Evolutionary conservation across 768 basidiomycete genomes (phyloP), one percentile per base, ranked within the genome.

Genomic region (Lactarius akahatsu): DNA sequence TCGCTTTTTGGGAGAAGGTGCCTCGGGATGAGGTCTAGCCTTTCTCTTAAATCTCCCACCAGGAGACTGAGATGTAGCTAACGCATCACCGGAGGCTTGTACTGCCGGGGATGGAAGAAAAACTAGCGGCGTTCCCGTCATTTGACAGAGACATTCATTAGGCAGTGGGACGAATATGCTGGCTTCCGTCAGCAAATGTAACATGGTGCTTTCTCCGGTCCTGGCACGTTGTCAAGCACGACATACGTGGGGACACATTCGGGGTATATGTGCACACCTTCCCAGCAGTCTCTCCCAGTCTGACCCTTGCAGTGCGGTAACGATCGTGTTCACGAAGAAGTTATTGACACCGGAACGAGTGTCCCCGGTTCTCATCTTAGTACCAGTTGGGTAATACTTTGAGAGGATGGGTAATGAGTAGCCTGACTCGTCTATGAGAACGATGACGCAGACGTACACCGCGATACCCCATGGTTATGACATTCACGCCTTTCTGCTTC

Each of bases 91-190:
- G 15, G 52, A 7, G 4, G 50, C 5, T 40, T 55, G 40, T 30
- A 61, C 41, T 34, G 55, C 52, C 28, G 76, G 75, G 70, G 77
- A 69, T 16, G 76, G 77, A 1, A 78, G 69, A 43, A 82, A 80
- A 30, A 86, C 78, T 28, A 96, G 74, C 0, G 91, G 88, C 41
- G 80, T 79, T 4, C 96, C 96, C 0, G 88, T 85, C 64, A 97
- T 74, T 75, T 98, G 96, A 67, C 90, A 90, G 43, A 89, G 82
- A 72, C 93, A 96, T 23, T 85, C 86, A 72, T 97, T 96, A 0
- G 90, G 90, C 26, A 97, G 76, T 2, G 89, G 79, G 18, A 90
- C 72, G 74, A 94, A 98, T 20, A 96, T 68, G 11, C 86, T 89
- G 0, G 88, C 87, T 63, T 88, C 83, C 2, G 87, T 81, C 20